Base-by-base conservation (phyloP, 805 yeast species). In the Ascoidea rubescens region DNA sequence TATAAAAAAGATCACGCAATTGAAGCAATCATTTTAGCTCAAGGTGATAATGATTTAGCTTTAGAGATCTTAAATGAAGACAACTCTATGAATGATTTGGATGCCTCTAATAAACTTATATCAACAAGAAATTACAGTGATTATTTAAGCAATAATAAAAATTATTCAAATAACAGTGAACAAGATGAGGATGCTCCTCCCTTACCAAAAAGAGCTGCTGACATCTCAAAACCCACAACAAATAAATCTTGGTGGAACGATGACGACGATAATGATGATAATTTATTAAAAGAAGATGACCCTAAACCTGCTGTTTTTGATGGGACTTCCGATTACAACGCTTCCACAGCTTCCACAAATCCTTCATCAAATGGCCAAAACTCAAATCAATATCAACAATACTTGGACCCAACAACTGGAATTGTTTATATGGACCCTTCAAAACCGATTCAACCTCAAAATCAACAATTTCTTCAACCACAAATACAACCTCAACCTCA, bases 41-140 rank as follows among this genome's bases (percentile, higher is more conserved):
- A 70, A 50, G 95, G 95, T 14, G 77, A 79, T 60, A 60, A 83
- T 8, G 73, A 73, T 45, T 58, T 64, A 17, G 91, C 95, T 1
- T 63, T 79, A 42, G 82, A 77, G 46, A 74, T 84, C 32, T 67
- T 84, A 53, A 72, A 71, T 37, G 8, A 8, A 10, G 14, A 37
- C 14, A 37, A 37, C 4, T 10, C 8, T 45, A 69, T 68, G 50
- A 72, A 72, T 53, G 57, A 53, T 17, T 57, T 63, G 14, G 68
- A 65, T 53, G 62, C 44, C 28, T 48, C 32, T 31, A n/a, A 28
- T 28, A 14, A 31, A 31, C 8, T 30, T 30, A 10, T 7, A 33
- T 10, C 21, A 28, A 14, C 28, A n/a, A 47, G 48, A 31, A 37
- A 37, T 37, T 37, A 37, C 4, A 37, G 14, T 37, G 43, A 37